phyloP scores from a whole-genome alignment of 1,139 yeast genomes.

The Taphrina confusa region DNA sequence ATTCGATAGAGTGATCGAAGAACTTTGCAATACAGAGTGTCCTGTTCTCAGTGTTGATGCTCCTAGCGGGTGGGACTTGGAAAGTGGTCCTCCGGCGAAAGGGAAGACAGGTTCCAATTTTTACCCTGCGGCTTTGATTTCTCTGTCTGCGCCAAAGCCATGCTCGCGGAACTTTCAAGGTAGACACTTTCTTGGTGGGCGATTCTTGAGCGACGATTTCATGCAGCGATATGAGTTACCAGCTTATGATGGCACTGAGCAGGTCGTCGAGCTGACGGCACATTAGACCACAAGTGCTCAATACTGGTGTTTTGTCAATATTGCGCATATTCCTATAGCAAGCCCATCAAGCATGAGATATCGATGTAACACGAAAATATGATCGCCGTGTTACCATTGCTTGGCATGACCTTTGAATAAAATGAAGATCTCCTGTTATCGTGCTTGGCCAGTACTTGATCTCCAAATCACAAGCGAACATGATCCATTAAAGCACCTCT shows the following conservation, averaged over 20 bases:
- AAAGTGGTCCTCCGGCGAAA: slow-evolving; percentile 66
- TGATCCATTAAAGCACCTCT: too few species aligned
- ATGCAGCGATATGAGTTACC: slow-evolving; percentile 73
- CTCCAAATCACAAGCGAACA: too few species aligned
- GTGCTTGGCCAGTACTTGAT: too few species aligned
- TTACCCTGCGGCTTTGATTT: slow-evolving; percentile 66
- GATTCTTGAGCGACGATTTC: slow-evolving; percentile 67
- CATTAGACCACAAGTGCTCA: too few species aligned
- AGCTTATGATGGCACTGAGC: slow-evolving; percentile 57
- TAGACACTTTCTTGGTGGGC: slow-evolving; percentile 82
- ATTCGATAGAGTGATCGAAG: slow-evolving; percentile 60
- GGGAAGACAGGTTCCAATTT: slow-evolving; percentile 48
- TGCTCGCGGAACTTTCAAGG: slow-evolving; percentile 60
- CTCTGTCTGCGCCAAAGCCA: slow-evolving; percentile 92
- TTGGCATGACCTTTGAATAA: too few species aligned
- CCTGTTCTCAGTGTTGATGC: slow-evolving; percentile 83
- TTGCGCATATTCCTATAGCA: too few species aligned
- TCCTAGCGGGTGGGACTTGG: slow-evolving; percentile 96
- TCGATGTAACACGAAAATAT: too few species aligned
- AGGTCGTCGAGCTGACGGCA: slow-evolving; percentile 45
- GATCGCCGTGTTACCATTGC: too few species aligned
- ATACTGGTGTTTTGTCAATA: too few species aligned
- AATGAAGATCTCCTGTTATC: too few species aligned
- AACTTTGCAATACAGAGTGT: slow-evolving; percentile 41
- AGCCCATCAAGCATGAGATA: too few species aligned